Conservation (phyloP, 768 basidiomycete species). For the Austroboletus festivus region DNA sequence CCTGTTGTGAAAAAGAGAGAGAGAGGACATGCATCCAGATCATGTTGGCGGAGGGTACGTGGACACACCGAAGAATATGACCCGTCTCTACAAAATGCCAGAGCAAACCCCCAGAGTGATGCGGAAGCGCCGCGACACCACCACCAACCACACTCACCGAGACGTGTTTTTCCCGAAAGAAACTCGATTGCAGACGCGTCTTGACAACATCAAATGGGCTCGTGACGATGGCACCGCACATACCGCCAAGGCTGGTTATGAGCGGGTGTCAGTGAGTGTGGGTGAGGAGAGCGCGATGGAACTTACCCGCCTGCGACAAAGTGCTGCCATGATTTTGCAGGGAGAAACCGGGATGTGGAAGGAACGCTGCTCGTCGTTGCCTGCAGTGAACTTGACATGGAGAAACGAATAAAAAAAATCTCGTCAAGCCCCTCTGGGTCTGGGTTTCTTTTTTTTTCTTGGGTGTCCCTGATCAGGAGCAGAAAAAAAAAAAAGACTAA, state of each 20-base stretch:
- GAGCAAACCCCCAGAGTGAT: constrained; percentile 52
- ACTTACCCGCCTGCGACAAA: constrained; percentile 84
- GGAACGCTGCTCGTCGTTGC: constrained; percentile 14
- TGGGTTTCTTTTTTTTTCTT: constrained; percentile 11
- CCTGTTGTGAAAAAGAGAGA: constrained; percentile 36
- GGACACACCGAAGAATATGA: constrained; percentile 72
- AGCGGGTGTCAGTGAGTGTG: no score
- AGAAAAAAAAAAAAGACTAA: no score
- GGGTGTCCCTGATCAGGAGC: no score
- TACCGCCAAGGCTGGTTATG: constrained; percentile 78
- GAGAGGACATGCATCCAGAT: not conserved
- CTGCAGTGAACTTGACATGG: constrained; percentile 7
- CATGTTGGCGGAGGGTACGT: not conserved
- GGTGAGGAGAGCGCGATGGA: constrained; percentile 3
- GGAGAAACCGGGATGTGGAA: constrained; percentile 41
- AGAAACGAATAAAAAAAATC: not conserved
- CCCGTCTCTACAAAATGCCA: constrained; percentile 96
- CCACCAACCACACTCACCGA: constrained; percentile 32
- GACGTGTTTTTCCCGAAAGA: constrained; percentile 56
- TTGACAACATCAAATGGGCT: constrained; percentile 99
- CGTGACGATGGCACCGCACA: constrained; percentile 96
- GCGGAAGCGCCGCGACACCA: constrained; percentile 31
- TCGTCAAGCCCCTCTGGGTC: not conserved
- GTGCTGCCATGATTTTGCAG: constrained; percentile 81
- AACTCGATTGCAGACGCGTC: constrained; percentile 89